Evolutionary conservation across 2,329 filamentous ascomycete species (phyloP).

Genomic region (Talaromyces marneffei): DNA sequence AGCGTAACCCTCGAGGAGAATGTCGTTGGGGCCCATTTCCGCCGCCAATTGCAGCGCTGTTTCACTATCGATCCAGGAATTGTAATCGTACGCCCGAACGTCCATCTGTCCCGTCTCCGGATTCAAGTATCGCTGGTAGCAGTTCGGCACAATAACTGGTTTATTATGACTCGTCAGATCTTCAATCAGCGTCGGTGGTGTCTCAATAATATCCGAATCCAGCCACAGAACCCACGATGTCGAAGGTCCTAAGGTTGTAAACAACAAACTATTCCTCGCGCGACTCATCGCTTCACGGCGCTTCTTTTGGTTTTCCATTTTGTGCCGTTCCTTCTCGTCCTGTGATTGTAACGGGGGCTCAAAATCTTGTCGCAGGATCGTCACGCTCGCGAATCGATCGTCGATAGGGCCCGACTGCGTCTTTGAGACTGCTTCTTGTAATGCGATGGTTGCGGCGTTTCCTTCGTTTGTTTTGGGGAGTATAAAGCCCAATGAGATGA

Average conservation of each 20-base stretch:
- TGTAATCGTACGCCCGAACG: slow-evolving; percentile 89
- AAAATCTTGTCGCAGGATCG: slow-evolving; percentile 92
- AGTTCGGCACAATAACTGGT: slow-evolving; percentile 90
- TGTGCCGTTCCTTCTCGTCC: slow-evolving; percentile 82
- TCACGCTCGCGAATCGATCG: slow-evolving; percentile 83
- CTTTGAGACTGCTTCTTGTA: slow-evolving; percentile 79
- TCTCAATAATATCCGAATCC: slow-evolving; percentile 86
- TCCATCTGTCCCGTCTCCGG: slow-evolving; percentile 63
- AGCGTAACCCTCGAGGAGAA: slow-evolving; percentile 85
- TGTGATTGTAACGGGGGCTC: slow-evolving; percentile 76
- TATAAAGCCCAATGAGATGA: slow-evolving; percentile 94
- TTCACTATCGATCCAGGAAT: slow-evolving; percentile 91
- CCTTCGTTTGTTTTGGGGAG: slow-evolving; percentile 90
- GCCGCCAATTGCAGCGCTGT: slow-evolving; percentile 68
- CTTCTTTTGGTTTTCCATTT: slow-evolving; percentile 80
- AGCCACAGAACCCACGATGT: slow-evolving; percentile 98
- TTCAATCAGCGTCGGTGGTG: slow-evolving; percentile 76
- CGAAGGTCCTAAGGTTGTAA: slow-evolving; percentile 83
- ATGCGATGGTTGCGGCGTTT: slow-evolving; percentile 72
- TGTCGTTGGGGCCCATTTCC: slow-evolving; percentile 84
- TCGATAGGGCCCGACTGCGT: slow-evolving; percentile 78
- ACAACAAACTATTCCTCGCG: slow-evolving; percentile 87
- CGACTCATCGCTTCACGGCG: slow-evolving; percentile 86
- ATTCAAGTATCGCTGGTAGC: slow-evolving; percentile 82
- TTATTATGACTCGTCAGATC: slow-evolving; percentile 84